These are phyloP conservation scores for Spathaspora gorwiae DNA, from an alignment of 805 yeast species.

Conservation along the genomic window DNA sequence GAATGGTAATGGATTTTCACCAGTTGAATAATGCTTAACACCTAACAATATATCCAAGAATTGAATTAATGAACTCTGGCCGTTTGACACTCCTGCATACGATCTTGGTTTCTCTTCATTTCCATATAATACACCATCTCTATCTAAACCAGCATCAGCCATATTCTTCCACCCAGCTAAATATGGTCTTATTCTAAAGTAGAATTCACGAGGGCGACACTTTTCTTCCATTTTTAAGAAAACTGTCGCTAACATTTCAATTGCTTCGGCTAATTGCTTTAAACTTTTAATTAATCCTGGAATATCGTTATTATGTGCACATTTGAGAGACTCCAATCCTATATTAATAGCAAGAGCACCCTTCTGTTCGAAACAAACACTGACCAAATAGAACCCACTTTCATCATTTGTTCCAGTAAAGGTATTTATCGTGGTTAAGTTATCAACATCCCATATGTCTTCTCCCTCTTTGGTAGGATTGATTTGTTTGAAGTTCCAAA, in stretches of 20 bases:
- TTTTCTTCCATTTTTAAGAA: constrained; percentile 83
- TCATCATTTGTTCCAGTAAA: constrained; percentile 91
- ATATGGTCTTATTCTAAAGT: constrained; percentile 80
- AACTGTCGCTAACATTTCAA: constrained; percentile 68
- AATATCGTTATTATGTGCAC: constrained; percentile 46
- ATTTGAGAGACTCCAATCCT: constrained; percentile 64
- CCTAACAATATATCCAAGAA: constrained; percentile 73
- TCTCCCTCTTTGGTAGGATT: constrained; percentile 31
- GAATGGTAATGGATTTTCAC: constrained; percentile 41
- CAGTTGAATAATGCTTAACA: constrained; percentile 77
- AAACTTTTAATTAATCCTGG: constrained; percentile 41
- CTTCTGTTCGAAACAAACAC: constrained; percentile 77
- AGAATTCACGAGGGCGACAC: constrained; percentile 92
- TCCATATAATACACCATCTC: constrained; percentile 75
- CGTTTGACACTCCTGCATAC: constrained; percentile 89
- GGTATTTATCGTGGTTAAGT: constrained; percentile 73
- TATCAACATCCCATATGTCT: constrained; percentile 52
- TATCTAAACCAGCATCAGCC: constrained; percentile 72
- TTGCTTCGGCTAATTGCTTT: constrained; percentile 65
- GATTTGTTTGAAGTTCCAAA: constrained; percentile 80
- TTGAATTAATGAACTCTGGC: constrained; percentile 87
- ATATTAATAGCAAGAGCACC: constrained; percentile 68
- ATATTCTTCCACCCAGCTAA: constrained; percentile 94
- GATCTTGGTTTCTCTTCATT: constrained; percentile 49
- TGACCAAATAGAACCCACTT: constrained; percentile 87